A percentile compares a stretch with the other conserved stretches of the same genome.
These are phyloP conservation scores for Carex arenaria DNA, from an alignment of 202 grass and related monocot genomes.

Conservation along the genomic window DNA sequence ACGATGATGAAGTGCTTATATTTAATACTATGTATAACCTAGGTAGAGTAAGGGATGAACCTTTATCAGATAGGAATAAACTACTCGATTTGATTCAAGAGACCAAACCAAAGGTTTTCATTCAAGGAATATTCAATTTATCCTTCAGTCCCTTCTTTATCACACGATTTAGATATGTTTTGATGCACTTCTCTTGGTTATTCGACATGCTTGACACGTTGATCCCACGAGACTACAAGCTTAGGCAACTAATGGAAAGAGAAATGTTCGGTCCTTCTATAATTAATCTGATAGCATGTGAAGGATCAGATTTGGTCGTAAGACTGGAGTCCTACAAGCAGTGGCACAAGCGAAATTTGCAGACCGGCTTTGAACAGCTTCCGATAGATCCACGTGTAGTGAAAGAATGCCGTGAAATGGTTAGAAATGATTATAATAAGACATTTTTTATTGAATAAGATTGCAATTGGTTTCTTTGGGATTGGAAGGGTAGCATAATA, in stretches of 20 bases:
- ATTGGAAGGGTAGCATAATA: constrained; percentile 54
- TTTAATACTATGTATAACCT: constrained; percentile 34
- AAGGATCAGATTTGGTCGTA: constrained; percentile 45
- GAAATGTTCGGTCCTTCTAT: constrained; percentile 7
- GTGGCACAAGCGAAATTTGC: constrained; percentile 43
- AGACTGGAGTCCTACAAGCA: constrained; percentile 52
- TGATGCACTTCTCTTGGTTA: constrained; percentile 26
- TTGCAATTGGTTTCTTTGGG: constrained; percentile 42
- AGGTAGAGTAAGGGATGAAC: too few species aligned
- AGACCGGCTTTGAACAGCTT: constrained; percentile 44
- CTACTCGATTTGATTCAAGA: constrained; percentile 39
- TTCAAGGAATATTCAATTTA: constrained; percentile 42
- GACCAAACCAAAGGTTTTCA: constrained; percentile 40
- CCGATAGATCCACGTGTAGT: constrained; percentile 26
- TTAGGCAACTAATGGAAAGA: constrained; percentile 41
- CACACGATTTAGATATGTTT: constrained; percentile 36
- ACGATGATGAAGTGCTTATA: constrained; percentile 43
- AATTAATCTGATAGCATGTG: constrained; percentile 55
- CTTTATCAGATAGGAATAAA: not conserved
- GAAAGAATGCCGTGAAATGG: constrained; percentile 20
- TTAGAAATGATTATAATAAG: constrained; percentile 30
- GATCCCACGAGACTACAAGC: constrained; percentile 30
- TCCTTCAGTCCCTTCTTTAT: constrained; percentile 52
- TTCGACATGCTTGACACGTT: constrained; percentile 49
- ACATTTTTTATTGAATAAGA: constrained; percentile 34